These are phyloP conservation scores for Talaromyces adpressus DNA, from an alignment of 495 filamentous ascomycete genomes.

Conservation along the genomic window DNA sequence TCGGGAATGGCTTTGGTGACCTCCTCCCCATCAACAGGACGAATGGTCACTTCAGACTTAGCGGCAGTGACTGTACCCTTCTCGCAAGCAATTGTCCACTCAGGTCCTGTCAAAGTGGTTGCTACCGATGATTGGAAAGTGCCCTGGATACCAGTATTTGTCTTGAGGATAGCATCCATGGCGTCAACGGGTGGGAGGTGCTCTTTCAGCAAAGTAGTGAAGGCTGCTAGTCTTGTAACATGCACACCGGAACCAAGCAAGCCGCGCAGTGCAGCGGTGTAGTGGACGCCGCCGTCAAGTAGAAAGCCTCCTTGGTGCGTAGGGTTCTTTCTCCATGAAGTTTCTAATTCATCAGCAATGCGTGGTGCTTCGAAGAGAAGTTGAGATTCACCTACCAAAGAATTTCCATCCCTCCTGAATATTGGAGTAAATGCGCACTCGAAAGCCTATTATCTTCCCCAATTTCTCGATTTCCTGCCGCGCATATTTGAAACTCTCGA, in stretches of 20 bases:
- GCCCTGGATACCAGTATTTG: conserved; percentile 48
- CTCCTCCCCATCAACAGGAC: conserved; percentile 14
- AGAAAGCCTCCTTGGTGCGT: conserved; percentile 63
- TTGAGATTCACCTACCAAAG: conserved; percentile 10
- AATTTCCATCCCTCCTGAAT: conserved; percentile 46
- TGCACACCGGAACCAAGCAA: conserved; percentile 44
- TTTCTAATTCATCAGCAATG: conserved; percentile 9
- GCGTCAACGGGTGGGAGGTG: conserved; percentile 63
- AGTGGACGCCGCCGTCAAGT: conserved; percentile 64
- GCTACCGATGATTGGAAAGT: conserved; percentile 50
- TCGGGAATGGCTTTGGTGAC: conserved; percentile 36
- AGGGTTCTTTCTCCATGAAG: conserved; percentile 56
- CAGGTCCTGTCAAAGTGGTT: conserved; percentile 45
- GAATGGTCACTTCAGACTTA: conserved; percentile 33
- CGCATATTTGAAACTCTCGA: conserved; percentile 42
- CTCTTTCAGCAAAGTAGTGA: conserved; percentile 40
- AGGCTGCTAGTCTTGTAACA: conserved; percentile 38
- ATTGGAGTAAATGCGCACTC: conserved; percentile 38
- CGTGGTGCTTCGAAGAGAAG: not conserved
- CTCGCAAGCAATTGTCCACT: conserved; percentile 42
- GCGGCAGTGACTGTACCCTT: conserved; percentile 37
- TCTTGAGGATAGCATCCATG: conserved; percentile 48
- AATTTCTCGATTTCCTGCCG: conserved; percentile 42
- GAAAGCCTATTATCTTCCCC: conserved; percentile 56
- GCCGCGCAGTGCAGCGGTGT: conserved; percentile 46